Base-by-base conservation (phyloP, 768 basidiomycete species). In the Steccherinum ochraceum region DNA sequence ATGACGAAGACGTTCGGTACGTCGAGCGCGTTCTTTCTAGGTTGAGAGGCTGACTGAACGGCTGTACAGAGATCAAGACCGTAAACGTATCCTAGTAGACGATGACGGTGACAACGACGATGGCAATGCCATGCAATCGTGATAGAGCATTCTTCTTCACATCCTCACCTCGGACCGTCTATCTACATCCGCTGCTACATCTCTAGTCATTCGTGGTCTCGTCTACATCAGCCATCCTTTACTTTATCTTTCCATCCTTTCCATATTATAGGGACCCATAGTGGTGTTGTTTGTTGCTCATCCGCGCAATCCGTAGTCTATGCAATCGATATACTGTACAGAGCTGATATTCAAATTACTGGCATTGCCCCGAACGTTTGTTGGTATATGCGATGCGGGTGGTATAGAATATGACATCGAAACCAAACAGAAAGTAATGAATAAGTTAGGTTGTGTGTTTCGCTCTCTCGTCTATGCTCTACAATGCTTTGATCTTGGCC, bases 401-500 rank as follows among this genome's bases (percentile, higher is more conserved):
- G n/a, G n/a, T n/a, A n/a, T n/a, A n/a, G n/a, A n/a, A n/a, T n/a
- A n/a, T n/a, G n/a, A n/a, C 30, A 35, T 35, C 30, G 30, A 35
- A 7, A 35, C 30, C 30, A 7, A 35, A 16, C 30, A 35, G 30
- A 35, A 16, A 35, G 16, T 16, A 35, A 35, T 7, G 30, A 35
- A 35, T 35, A 35, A 35, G 30, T 35, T 35, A 35, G n/a, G n/a
- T n/a, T n/a, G n/a, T 35, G 7, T 35, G 30, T 35, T 35, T 35
- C 30, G 30, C 30, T 7, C n/a, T n/a, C n/a, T n/a, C n/a, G n/a
- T n/a, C n/a, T n/a, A n/a, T n/a, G n/a, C n/a, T 35, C 30, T 35
- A 35, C 30, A 35, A 35, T 35, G 30, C 16, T 67, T 91, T 93
- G 63, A 93, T 78, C 62, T 80, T 81, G 24, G 89, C 85, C 66